Evolutionary conservation across 176 grass and related monocot species (phyloP), one percentile per base, ranked within the genome.

Genomic region (Metroxylon sagu): DNA sequence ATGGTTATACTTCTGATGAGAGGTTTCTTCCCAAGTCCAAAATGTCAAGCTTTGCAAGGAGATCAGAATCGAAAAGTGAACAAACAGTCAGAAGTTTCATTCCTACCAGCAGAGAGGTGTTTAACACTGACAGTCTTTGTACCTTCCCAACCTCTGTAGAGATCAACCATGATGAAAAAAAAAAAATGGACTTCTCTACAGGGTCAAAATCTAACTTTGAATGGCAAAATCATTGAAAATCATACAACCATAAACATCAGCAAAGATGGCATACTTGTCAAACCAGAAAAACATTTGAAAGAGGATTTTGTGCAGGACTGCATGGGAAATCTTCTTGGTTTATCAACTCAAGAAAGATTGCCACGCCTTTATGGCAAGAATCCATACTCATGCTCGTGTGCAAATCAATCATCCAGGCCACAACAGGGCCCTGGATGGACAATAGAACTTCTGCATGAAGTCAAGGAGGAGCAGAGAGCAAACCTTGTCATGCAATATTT

Each of bases 71-170:
- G 49, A 56, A 27, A 85, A 71, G 23, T 70, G 54, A 66, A 72
- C 65, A 67, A 49, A 29, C 61, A 70, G 67, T 26, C 17, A 71
- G 62, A 68, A 75, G 29, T 27, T 31, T 66, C 43, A 54, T 73
- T 64, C 26, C 62, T 12, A 21, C 52, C 25, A 80, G 53, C 51
- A 64, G 28, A 60, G 53, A 71, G 65, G 69, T 66, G 66, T 65
- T 67, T 29, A 28, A 51, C 4, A 73, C 15, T 62, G 65, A 70
- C 48, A 71, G 61, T 39, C 67, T 77, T 80, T 73, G 27, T 66
- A 68, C 59, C 50, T 97, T 91, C 61, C 87, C 81, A 79, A 67
- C 75, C 4, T 67, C 80, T 59, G 54, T 65, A 25, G 84, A 88
- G 69, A 79, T 97, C 54, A 74, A 72, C 59, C 69, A 72, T 23